A percentile compares a stretch with the other conserved stretches of the same genome.
Evolutionary conservation across 768 basidiomycete species (phyloP).

Genomic region (Tremella yokohamensis): DNA sequence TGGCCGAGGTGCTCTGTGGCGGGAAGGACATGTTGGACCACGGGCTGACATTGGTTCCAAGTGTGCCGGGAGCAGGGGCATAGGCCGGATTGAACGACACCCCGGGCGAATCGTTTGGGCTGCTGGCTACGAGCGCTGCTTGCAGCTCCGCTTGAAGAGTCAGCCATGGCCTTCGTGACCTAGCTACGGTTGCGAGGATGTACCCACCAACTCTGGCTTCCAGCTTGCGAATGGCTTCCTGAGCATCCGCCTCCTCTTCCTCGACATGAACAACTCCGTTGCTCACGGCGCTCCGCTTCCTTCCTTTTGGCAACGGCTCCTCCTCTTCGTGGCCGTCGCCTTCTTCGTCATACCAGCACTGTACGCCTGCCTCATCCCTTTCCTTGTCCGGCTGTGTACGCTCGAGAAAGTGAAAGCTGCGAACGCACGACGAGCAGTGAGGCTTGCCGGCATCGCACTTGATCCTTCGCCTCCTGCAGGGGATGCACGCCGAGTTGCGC

Average conservation of each 20-base stretch:
- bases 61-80: not conserved
- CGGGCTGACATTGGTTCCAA: not conserved
- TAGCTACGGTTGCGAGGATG: no score
- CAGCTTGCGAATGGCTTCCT: slow-evolving; percentile 17
- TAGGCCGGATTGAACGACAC: not conserved
- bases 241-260: slow-evolving; percentile 17
- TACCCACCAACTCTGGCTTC: slow-evolving; percentile 33
- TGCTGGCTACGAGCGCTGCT: not conserved
- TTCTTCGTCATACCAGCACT: slow-evolving; percentile 42
- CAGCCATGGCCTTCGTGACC: no score
- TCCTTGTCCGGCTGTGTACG: slow-evolving; percentile 31
- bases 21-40: not conserved
- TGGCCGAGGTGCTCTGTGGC: not conserved
- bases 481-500: slow-evolving; percentile 21
- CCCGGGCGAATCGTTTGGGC: no score
- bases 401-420: slow-evolving; percentile 17
- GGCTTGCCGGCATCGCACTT: slow-evolving; percentile 30
- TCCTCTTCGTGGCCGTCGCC: slow-evolving; percentile 47
- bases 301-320: slow-evolving; percentile 29
- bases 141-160: slow-evolving; percentile 7
- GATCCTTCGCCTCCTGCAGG: slow-evolving; percentile 22
- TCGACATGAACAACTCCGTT: not conserved
- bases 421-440: slow-evolving; percentile 21
- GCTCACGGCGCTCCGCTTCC: slow-evolving; percentile 8
- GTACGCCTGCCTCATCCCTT: slow-evolving; percentile 27